Evolutionary conservation across 1,284 basidiomycete genomes (phyloP).

Genomic region (Schizophyllum amplum): DNA sequence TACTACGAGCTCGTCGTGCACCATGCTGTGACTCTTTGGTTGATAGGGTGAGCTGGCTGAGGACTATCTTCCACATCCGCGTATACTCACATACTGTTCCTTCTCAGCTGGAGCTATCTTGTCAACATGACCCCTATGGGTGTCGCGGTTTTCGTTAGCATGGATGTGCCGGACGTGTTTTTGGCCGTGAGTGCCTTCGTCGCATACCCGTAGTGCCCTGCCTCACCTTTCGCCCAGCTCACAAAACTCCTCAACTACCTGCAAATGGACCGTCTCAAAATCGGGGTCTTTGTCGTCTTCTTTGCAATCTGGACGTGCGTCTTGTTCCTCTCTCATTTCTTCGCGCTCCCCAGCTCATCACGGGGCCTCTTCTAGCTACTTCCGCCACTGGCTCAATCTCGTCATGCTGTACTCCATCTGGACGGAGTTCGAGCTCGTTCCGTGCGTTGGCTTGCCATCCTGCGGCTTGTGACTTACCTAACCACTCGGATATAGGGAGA

Average conservation of each 20-base stretch:
- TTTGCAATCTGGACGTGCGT: slow-evolving; percentile 78
- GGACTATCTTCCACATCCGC: background rate
- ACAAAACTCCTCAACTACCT: slow-evolving; percentile 88
- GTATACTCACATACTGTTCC: slow-evolving; percentile 2
- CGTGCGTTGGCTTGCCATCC: too few relatives aligned
- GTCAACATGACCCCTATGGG: slow-evolving; percentile 84
- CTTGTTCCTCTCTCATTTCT: background rate
- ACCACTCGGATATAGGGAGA: slow-evolving; percentile 42
- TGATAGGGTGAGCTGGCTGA: slow-evolving; percentile 78
- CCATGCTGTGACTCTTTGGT: slow-evolving; percentile 94
- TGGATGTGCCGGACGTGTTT: slow-evolving; percentile 93
- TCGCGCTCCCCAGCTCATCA: background rate
- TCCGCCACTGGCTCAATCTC: slow-evolving; percentile 91
- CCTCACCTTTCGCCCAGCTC: slow-evolving; percentile 34
- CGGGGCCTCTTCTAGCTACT: slow-evolving; percentile 60
- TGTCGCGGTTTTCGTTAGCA: slow-evolving; percentile 89
- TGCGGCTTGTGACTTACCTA: background rate
- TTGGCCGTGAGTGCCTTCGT: slow-evolving; percentile 56
- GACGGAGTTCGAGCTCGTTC: slow-evolving; percentile 72
- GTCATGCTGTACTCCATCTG: slow-evolving; percentile 85
- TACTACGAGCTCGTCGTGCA: slow-evolving; percentile 81
- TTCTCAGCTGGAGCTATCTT: slow-evolving; percentile 76
- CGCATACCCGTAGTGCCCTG: too few relatives aligned
- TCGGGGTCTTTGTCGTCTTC: slow-evolving; percentile 62
- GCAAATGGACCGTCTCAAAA: slow-evolving; percentile 55